These are phyloP conservation scores for Pseudopithomyces chartarum DNA, from an alignment of 2,329 filamentous ascomycete species.

Conservation along the genomic window DNA sequence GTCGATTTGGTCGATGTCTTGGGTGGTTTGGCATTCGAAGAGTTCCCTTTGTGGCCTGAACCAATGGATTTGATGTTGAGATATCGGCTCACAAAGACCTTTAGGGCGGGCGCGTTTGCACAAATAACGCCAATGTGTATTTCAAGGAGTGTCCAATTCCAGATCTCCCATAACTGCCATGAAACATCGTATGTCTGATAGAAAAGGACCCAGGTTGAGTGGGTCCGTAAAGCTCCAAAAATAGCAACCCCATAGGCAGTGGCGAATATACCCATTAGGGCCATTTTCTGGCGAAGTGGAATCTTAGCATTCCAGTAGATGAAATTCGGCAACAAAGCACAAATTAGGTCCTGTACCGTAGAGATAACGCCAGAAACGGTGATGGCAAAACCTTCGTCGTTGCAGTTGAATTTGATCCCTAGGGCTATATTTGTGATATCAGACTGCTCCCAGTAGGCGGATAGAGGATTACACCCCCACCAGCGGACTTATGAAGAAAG, in stretches of 20 bases:
- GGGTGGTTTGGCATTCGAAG: too few species aligned
- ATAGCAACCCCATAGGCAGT: conserved; percentile 18
- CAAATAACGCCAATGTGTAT: conserved; percentile 23
- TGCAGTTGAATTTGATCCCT: conserved; percentile 16
- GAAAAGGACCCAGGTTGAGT: conserved; percentile 16
- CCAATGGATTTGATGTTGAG: conserved; percentile 2
- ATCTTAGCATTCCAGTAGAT: conserved; percentile 29
- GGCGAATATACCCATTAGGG: conserved; percentile 22
- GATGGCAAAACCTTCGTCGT: conserved; percentile 22
- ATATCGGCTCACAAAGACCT: conserved; percentile 19
- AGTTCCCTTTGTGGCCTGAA: not conserved
- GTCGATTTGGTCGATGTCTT: too few species aligned
- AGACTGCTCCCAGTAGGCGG: conserved; percentile 24
- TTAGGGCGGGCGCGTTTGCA: conserved; percentile 22
- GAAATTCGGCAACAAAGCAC: conserved; percentile 19
- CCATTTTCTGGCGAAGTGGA: conserved; percentile 20
- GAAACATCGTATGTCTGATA: conserved; percentile 23
- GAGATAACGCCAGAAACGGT: conserved; percentile 18
- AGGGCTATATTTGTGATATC: conserved; percentile 7
- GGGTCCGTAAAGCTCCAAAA: conserved; percentile 14
- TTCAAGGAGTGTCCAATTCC: conserved; percentile 19
- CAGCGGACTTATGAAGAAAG: conserved; percentile 17
- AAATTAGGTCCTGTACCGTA: conserved; percentile 22
- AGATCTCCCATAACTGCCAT: conserved; percentile 19
- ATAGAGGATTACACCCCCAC: conserved; percentile 17